Evolutionary conservation across 352 stramenopile genomes (phyloP), one percentile per base, ranked within the genome.

Genomic region (Hyaloperonospora arabidopsidis): DNA sequence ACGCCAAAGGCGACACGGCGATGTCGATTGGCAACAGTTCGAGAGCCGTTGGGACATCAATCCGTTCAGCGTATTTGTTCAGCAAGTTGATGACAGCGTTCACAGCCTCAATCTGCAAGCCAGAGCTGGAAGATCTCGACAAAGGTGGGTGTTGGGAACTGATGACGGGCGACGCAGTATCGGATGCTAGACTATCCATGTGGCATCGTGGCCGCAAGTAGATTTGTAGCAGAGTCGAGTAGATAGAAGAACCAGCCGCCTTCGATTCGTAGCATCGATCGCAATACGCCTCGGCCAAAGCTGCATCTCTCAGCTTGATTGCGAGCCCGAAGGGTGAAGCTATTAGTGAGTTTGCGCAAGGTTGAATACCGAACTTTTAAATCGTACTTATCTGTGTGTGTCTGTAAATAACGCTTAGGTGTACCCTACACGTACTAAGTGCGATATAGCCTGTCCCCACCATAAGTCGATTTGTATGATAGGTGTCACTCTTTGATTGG

Each of bases 1-100:
- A 47, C n/a, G 62, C 63, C 22, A 93, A 62, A 12, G 72, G 63
- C 5, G 69, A 52, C 4, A 76, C 68, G 1, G 76, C 50, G 22
- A 88, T 72, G 19, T 89, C 73, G 2, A 68, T 49, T 0, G 83
- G 83, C 14, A 93, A 61, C 18, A 93, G 60, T 19, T 89, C 81
- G 2, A 93, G 66, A 13, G 78, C 83, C 0, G 80, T 90, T 1
- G 79, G 66, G 5, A 91, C 80, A 28, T 93, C 79, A 35, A 93
- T 90, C 44, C 79, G 80, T 48, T 90, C 79, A 0, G 83, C 75
- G 54, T 90, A 89, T 49, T 86, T 86, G 70, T 89, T 90, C 23
- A 90, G 64, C 28, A 93, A 69, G 51, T 70, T 82, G 39, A 93
- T 76, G 1, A 79, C 80, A 11, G 74, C 81, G 3, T 72, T 55